phyloP scores from a whole-genome alignment of 2,329 filamentous ascomycete species.

The Cordyceps fumosorosea region DNA sequence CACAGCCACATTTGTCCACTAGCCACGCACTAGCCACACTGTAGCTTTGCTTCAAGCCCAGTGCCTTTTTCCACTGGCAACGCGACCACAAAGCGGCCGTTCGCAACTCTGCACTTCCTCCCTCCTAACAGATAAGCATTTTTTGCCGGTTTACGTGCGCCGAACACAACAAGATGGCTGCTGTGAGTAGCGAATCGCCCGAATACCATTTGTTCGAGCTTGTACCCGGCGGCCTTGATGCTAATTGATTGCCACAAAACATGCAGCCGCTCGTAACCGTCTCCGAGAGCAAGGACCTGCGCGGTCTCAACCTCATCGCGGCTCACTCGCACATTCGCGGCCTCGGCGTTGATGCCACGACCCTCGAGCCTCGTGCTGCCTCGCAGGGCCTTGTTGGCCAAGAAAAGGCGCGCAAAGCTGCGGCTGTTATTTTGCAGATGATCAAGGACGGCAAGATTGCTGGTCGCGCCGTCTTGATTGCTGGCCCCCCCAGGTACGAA shows the following conservation, averaged over 20 bases:
- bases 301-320: conserved; percentile 93
- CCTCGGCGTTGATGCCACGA: conserved; percentile 86
- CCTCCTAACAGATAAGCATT: conserved; percentile 12
- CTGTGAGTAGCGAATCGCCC: conserved; percentile 34
- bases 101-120: background rate
- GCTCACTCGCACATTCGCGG: conserved; percentile 97
- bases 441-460: conserved; percentile 98
- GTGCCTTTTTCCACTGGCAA: conserved; percentile 12
- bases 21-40: conserved; percentile 11
- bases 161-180: conserved; percentile 39
- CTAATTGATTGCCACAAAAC: conserved; percentile 18
- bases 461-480: conserved; percentile 87
- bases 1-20: conserved; percentile 4
- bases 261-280: conserved; percentile 63
- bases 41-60: conserved; percentile 7
- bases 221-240: background rate
- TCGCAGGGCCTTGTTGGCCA: conserved; percentile 95
- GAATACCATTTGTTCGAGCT: background rate
- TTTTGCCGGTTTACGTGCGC: conserved; percentile 15
- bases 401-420: conserved; percentile 92
- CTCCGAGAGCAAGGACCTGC: conserved; percentile 91
- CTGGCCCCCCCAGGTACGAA: conserved; percentile 73
- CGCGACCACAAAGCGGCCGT: background rate
- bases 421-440: conserved; percentile 95
- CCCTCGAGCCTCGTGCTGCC: conserved; percentile 73